Evolutionary conservation across 23 red algal species (phyloP).

Genomic region (Pyropia yezoensis): DNA sequence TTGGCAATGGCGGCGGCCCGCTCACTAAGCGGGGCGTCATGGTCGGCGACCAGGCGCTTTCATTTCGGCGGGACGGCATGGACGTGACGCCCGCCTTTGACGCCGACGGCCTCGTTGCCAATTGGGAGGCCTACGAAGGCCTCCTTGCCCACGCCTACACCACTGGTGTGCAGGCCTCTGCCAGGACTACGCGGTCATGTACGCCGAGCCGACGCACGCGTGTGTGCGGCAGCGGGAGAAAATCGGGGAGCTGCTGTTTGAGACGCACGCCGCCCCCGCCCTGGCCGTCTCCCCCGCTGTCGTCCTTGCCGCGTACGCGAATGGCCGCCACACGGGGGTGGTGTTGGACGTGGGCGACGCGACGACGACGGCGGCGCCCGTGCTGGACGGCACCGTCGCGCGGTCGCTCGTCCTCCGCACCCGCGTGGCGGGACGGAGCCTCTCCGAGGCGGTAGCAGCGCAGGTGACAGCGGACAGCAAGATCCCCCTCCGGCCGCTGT

Average conservation of each 20-base stretch:
- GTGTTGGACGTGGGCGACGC: slow-evolving; percentile 87
- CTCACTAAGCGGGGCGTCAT: slow-evolving; percentile 9
- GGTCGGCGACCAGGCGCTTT: slow-evolving; percentile 18
- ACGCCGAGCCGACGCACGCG: slow-evolving; percentile 76
- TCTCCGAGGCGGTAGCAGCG: slow-evolving; percentile 15
- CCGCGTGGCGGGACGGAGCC: slow-evolving; percentile 36
- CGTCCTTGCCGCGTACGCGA: slow-evolving; percentile 70
- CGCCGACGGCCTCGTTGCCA: slow-evolving; percentile 60
- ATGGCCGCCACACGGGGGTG: slow-evolving; percentile 69
- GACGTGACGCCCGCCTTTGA: slow-evolving; percentile 75
- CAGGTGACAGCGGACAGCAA: not conserved
- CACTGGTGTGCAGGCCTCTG: slow-evolving; percentile 30
- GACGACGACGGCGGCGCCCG: slow-evolving; percentile 64
- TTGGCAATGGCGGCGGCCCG: not conserved
- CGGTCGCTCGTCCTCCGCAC: slow-evolving; percentile 56
- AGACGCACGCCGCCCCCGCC: slow-evolving; percentile 86
- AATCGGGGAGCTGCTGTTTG: slow-evolving; percentile 81
- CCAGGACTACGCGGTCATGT: slow-evolving; percentile 67
- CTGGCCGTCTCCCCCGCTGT: slow-evolving; percentile 55
- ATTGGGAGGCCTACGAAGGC: slow-evolving; percentile 87
- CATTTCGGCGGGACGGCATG: slow-evolving; percentile 30
- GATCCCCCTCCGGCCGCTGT: slow-evolving; percentile 23
- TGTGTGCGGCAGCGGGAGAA: slow-evolving; percentile 57
- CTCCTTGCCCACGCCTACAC: slow-evolving; percentile 57
- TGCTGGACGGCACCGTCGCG: slow-evolving; percentile 69